These are phyloP conservation scores for Jamesozyma gamospora DNA, from an alignment of 805 yeast genomes.

Conservation along the genomic window DNA sequence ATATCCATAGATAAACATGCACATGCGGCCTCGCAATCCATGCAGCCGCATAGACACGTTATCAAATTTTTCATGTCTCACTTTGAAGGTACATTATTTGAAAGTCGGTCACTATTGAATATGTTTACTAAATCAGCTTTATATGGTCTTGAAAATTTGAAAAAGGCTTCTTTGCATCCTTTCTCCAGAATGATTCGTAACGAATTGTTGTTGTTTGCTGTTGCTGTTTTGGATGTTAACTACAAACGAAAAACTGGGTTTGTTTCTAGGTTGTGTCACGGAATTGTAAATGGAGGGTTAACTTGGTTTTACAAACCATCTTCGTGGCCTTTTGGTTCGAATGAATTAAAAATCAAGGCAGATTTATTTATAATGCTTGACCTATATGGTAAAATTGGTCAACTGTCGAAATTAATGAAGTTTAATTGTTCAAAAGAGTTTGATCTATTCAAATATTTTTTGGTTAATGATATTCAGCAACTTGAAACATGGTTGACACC, in stretches of 20 bases:
- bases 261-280: slow-evolving; percentile 32
- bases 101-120: slow-evolving; percentile 59
- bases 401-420: slow-evolving; percentile 12
- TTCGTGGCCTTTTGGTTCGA: slow-evolving; percentile 78
- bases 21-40: slow-evolving; percentile 35
- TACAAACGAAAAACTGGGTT: slow-evolving; percentile 38
- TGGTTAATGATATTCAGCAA: slow-evolving; percentile 65
- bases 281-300: slow-evolving; percentile 56
- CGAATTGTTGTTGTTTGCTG: slow-evolving; percentile 59
- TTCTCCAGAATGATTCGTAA: slow-evolving; percentile 65
- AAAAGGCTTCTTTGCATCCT: slow-evolving; percentile 70
- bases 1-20: slow-evolving; percentile 45
- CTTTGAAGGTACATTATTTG: slow-evolving; percentile 69
- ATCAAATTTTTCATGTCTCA: slow-evolving; percentile 61
- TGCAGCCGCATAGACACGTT: slow-evolving; percentile 62
- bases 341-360: slow-evolving; percentile 56
- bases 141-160: slow-evolving; percentile 43
- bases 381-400: slow-evolving; percentile 29
- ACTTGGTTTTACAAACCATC: slow-evolving; percentile 65
- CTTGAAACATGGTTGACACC: slow-evolving; percentile 67
- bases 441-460: slow-evolving; percentile 46
- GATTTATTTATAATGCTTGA: slow-evolving; percentile 53
- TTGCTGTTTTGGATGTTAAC: slow-evolving; percentile 54
- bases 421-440: slow-evolving; percentile 38
- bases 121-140: slow-evolving; percentile 54